Conservation (phyloP, 202 grass and related monocot genomes). For the Alloteropsis angusta region DNA sequence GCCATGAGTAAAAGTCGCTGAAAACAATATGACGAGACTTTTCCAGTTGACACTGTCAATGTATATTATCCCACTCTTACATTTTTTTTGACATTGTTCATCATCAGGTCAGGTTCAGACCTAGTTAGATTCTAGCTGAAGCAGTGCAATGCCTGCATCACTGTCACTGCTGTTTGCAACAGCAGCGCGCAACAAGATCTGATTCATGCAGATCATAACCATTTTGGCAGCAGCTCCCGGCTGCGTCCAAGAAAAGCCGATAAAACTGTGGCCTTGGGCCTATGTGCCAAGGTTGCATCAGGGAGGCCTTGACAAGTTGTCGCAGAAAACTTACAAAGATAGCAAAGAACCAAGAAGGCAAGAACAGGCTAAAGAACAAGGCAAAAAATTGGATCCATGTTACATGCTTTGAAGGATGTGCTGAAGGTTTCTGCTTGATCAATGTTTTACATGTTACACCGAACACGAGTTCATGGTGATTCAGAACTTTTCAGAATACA, state of each 20-base stretch:
- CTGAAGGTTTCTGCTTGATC: constrained; percentile 4
- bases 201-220: constrained; percentile 13
- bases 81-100: background rate
- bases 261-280: background rate
- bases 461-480: constrained; percentile 31
- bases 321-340: background rate
- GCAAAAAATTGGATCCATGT: constrained; percentile 15
- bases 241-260: constrained; percentile 29
- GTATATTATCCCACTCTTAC: background rate
- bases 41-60: background rate
- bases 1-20: background rate
- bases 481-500: constrained; percentile 24
- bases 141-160: constrained; percentile 21
- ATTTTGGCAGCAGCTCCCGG: constrained; percentile 21
- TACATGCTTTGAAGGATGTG: constrained; percentile 13
- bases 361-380: constrained; percentile 38
- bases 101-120: background rate
- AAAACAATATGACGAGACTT: background rate
- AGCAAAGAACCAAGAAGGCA: background rate
- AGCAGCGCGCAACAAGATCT: constrained; percentile 8
- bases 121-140: constrained; percentile 13
- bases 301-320: constrained; percentile 39
- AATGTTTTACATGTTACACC: constrained; percentile 23
- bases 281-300: constrained; percentile 17
- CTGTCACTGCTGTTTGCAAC: constrained; percentile 12